Evolutionary conservation across 768 basidiomycete species (phyloP).

Genomic region (Lactarius deliciosus): DNA sequence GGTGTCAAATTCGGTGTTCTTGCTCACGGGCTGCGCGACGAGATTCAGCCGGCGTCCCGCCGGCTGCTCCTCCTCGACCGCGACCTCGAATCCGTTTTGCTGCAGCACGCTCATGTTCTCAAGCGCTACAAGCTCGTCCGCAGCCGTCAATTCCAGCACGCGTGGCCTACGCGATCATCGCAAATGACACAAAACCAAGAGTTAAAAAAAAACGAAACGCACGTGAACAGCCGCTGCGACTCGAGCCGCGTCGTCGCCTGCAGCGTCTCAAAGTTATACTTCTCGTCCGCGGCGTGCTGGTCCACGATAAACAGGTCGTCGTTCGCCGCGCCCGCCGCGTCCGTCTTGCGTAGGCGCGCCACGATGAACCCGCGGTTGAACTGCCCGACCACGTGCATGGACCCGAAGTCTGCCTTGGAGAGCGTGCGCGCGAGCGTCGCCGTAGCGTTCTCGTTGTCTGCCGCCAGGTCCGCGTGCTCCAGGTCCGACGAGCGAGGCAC

Average conservation of each 20-base stretch:
- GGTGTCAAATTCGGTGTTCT: slow-evolving; percentile 84
- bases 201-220: slow-evolving; percentile 33
- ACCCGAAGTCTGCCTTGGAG: slow-evolving; percentile 77
- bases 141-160: slow-evolving; percentile 77
- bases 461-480: slow-evolving; percentile 34
- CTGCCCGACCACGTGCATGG: slow-evolving; percentile 88
- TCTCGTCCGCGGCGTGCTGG: slow-evolving; percentile 97
- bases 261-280: slow-evolving; percentile 95
- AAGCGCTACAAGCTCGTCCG: slow-evolving; percentile 83
- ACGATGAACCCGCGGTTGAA: slow-evolving; percentile 97
- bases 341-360: slow-evolving; percentile 54
- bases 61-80: slow-evolving; percentile 47
- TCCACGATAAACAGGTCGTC: slow-evolving; percentile 97
- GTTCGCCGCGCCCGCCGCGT: slow-evolving; percentile 34
- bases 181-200: not conserved
- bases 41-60: slow-evolving; percentile 55
- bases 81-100: slow-evolving; percentile 88
- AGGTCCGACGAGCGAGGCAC: slow-evolving; percentile 8
- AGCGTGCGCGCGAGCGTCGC: slow-evolving; percentile 81
- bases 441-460: slow-evolving; percentile 55
- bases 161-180: slow-evolving; percentile 54
- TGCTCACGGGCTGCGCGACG: slow-evolving; percentile 86
- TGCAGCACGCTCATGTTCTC: slow-evolving; percentile 85
- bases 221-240: slow-evolving; percentile 84
- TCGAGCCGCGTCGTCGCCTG: slow-evolving; percentile 89